Evolutionary conservation across 2,329 filamentous ascomycete species (phyloP), one percentile per base, ranked within the genome.

Genomic region (Penicillium occitanis): DNA sequence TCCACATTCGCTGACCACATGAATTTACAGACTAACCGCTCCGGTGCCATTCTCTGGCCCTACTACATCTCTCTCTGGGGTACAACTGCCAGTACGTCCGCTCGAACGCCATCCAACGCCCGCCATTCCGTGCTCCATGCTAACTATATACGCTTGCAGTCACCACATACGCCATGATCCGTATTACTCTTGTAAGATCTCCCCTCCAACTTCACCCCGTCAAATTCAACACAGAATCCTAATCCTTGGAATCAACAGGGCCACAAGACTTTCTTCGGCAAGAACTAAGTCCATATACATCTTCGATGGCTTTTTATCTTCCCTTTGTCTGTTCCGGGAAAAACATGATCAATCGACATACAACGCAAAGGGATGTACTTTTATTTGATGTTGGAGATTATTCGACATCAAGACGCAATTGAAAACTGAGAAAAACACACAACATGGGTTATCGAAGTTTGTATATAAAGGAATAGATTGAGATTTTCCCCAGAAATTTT

Each of bases 211-310:
- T 11, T 8, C 7, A 14, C 22, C 22, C 2, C 74, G 70, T 51
- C 68, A 70, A 71, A 80, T 40, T 11, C 13, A 28, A 48, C 46
- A 14, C 19, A 14, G 2, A 3, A 48, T 25, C 28, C 48, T 30
- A 8, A 46, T 7, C 13, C 6, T 28, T 63, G 48, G 35, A 42
- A 25, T n/a, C 22, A 60, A 74, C 59, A 82, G 85, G 87, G 87
- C 75, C 83, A 89, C 81, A 90, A 89, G 85, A 88, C 87, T 67
- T 88, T 86, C 84, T 86, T 77, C 71, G 74, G 73, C 68, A 74
- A 77, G 69, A 69, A 73, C 51, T 79, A 77, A 68, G 71, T 58
- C 33, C 50, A 46, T 67, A 28, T 58, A 40, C 55, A 66, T 63
- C 62, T 64, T 58, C 62, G 62, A 58, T 64, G 37, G 37, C 60